Conservation (phyloP, 2,329 filamentous ascomycete species). For the Fusarium cicatricum region DNA sequence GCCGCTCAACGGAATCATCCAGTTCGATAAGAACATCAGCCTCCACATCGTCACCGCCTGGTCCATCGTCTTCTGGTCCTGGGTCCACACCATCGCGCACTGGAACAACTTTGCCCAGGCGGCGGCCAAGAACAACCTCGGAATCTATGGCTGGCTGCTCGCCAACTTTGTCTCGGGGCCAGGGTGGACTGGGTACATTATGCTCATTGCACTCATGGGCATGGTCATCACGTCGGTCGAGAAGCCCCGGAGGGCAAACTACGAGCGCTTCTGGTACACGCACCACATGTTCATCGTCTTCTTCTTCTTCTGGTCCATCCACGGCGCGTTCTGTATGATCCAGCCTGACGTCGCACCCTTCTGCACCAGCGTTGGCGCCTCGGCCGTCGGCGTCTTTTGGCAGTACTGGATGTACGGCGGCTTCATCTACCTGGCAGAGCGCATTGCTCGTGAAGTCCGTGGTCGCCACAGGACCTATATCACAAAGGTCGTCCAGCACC, state of each 20-base stretch:
- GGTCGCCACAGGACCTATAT: conserved; percentile 86
- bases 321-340: conserved; percentile 91
- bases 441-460: conserved; percentile 79
- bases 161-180: conserved; percentile 82
- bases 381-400: conserved; percentile 82
- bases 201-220: conserved; percentile 79
- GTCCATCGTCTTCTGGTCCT: conserved; percentile 89
- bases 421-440: conserved; percentile 81
- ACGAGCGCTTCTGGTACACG: conserved; percentile 90
- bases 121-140: conserved; percentile 76
- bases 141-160: conserved; percentile 79
- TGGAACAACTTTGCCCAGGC: conserved; percentile 88
- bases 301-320: conserved; percentile 91
- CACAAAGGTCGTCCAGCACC: conserved; percentile 89
- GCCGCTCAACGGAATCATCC: conserved; percentile 84
- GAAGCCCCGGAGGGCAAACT: conserved; percentile 81
- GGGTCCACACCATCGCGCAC: conserved; percentile 85
- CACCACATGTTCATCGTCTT: conserved; percentile 89
- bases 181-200: conserved; percentile 87
- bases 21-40: conserved; percentile 89
- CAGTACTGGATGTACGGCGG: conserved; percentile 90
- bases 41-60: conserved; percentile 87
- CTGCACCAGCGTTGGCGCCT: conserved; percentile 72
- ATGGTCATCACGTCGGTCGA: conserved; percentile 82
- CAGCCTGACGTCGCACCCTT: conserved; percentile 83